phyloP scores from a whole-genome alignment of 176 grass and related monocot species.

The Carex parvula region DNA sequence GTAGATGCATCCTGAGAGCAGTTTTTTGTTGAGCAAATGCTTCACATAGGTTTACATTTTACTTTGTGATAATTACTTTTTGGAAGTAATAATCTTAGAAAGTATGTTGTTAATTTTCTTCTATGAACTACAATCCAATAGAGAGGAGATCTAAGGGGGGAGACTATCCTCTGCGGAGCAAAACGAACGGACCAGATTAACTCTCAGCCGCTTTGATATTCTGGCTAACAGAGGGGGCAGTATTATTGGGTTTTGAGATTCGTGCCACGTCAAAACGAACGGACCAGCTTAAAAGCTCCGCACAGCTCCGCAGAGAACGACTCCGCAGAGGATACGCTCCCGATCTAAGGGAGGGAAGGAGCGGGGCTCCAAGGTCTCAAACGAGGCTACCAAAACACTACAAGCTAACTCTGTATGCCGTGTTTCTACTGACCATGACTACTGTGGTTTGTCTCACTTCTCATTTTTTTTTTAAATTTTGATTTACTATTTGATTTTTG shows the following conservation, averaged over 20 bases:
- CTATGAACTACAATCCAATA: constrained; percentile 72
- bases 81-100: constrained; percentile 7
- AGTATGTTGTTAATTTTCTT: constrained; percentile 3
- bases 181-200: too few relatives aligned
- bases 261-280: too few relatives aligned
- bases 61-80: background rate
- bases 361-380: constrained; percentile 30
- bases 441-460: constrained; percentile 8
- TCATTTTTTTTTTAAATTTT: background rate
- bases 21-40: too few relatives aligned
- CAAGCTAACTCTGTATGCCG: constrained; percentile 46
- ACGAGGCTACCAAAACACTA: constrained; percentile 60
- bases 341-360: constrained; percentile 68
- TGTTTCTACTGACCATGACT: constrained; percentile 18
- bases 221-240: too few relatives aligned
- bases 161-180: too few relatives aligned
- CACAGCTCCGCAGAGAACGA: too few relatives aligned
- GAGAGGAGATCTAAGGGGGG: constrained; percentile 70
- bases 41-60: background rate
- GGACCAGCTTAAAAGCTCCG: too few relatives aligned
- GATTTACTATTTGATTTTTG: background rate
- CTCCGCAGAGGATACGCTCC: too few relatives aligned
- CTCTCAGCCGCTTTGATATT: too few relatives aligned
- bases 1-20: too few relatives aligned
- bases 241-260: too few relatives aligned